phyloP scores from a whole-genome alignment of 2,329 filamentous ascomycete genomes.

The Akanthomyces muscarius region DNA sequence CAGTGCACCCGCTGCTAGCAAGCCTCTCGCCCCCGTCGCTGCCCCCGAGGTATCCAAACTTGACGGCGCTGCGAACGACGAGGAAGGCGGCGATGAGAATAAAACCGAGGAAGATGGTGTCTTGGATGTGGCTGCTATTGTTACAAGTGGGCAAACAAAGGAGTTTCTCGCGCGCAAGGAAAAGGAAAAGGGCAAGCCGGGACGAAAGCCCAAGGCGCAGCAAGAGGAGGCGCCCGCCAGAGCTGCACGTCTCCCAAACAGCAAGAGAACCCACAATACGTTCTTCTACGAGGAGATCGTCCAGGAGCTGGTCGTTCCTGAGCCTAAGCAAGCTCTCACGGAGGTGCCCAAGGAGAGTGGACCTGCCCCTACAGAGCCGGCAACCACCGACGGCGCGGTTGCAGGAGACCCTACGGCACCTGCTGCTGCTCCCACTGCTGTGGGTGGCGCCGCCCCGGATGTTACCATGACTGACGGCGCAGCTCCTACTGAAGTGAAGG shows the following conservation, averaged over 20 bases:
- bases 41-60: not conserved
- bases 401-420: not conserved
- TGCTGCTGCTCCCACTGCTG: slow-evolving; percentile 1
- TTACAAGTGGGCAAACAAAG: slow-evolving; percentile 74
- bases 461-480: not conserved
- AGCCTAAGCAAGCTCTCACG: slow-evolving; percentile 27
- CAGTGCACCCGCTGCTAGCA: slow-evolving; percentile 23
- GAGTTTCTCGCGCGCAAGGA: slow-evolving; percentile 82
- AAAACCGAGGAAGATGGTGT: slow-evolving; percentile 63
- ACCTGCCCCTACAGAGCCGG: not conserved
- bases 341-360: slow-evolving; percentile 13
- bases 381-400: slow-evolving; percentile 10
- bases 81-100: slow-evolving; percentile 36
- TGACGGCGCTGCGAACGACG: slow-evolving; percentile 22
- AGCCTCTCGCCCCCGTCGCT: slow-evolving; percentile 21
- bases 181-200: slow-evolving; percentile 68
- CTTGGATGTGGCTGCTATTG: slow-evolving; percentile 78
- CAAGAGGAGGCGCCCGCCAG: slow-evolving; percentile 53
- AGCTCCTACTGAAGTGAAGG: not conserved
- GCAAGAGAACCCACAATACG: slow-evolving; percentile 62
- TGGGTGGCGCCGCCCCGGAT: not conserved
- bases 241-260: slow-evolving; percentile 62
- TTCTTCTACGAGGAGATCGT: slow-evolving; percentile 71
- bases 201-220: slow-evolving; percentile 49
- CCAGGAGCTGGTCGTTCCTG: slow-evolving; percentile 48